Conservation (phyloP, 805 yeast species). For the Sugiyamaella chiloensis region DNA sequence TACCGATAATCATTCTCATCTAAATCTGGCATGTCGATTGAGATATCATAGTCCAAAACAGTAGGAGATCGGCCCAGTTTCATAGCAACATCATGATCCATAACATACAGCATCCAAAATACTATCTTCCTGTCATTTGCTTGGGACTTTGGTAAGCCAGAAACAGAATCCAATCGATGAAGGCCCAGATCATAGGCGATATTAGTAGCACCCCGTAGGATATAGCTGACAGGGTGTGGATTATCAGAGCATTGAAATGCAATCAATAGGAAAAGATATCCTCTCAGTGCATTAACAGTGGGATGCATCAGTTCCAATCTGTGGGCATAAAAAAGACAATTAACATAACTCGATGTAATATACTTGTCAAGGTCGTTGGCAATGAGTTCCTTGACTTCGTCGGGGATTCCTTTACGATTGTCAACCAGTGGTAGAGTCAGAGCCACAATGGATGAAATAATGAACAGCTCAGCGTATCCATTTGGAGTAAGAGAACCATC, state of each 20-base stretch:
- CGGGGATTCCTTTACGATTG: neutral
- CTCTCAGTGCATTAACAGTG: conserved; percentile 7
- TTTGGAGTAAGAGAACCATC: conserved; percentile 13
- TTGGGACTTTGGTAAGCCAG: conserved; percentile 39
- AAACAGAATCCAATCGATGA: conserved; percentile 46
- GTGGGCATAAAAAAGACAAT: conserved; percentile 15
- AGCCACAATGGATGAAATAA: conserved; percentile 12
- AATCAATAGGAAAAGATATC: conserved; percentile 12
- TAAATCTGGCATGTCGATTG: conserved; percentile 14
- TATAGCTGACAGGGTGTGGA: conserved; percentile 11
- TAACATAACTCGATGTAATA: neutral
- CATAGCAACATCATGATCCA: conserved; percentile 45
- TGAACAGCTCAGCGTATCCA: conserved; percentile 20
- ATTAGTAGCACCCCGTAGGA: conserved; percentile 41
- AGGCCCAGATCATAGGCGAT: conserved; percentile 58
- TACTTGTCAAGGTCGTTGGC: neutral
- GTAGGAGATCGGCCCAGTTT: conserved; percentile 50
- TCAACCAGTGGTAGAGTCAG: conserved; percentile 10
- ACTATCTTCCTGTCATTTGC: conserved; percentile 38
- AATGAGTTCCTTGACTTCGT: neutral
- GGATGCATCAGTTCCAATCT: conserved; percentile 13
- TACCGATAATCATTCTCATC: neutral
- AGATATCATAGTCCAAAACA: conserved; percentile 28
- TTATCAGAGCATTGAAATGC: conserved; percentile 15
- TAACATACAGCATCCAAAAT: conserved; percentile 50